These are phyloP conservation scores for Candolleomyces eurysporus DNA, from an alignment of 768 basidiomycete species.

Conservation along the genomic window DNA sequence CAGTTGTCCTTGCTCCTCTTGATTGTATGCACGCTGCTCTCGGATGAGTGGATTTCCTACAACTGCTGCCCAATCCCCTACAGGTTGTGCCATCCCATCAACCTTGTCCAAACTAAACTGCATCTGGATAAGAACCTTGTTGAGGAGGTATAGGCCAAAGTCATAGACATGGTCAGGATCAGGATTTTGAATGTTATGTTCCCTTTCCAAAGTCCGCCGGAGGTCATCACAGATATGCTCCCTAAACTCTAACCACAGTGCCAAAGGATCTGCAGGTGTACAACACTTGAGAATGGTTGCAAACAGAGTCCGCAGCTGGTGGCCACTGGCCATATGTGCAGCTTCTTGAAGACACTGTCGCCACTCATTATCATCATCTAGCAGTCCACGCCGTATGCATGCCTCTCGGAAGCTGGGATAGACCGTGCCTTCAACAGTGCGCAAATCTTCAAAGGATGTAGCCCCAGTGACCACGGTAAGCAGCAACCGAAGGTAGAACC, in stretches of 20 bases:
- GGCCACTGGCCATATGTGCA: constrained; percentile 33
- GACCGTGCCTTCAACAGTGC: constrained; percentile 11
- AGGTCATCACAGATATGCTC: constrained; percentile 43
- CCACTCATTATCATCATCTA: constrained; percentile 51
- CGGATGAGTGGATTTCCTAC: too few species aligned
- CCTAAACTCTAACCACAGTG: constrained; percentile 37
- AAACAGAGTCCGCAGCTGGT: constrained; percentile 30
- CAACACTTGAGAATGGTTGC: constrained; percentile 31
- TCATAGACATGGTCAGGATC: too few species aligned
- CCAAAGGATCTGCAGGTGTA: constrained; percentile 28
- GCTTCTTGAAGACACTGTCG: constrained; percentile 37
- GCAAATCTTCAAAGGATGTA: constrained; percentile 23
- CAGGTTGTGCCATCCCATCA: too few species aligned
- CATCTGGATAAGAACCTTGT: too few species aligned
- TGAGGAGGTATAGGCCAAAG: too few species aligned
- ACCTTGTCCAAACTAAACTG: too few species aligned
- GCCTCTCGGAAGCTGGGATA: constrained; percentile 35
- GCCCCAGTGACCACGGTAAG: constrained; percentile 38
- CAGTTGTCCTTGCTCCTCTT: too few species aligned
- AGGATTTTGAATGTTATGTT: too few species aligned
- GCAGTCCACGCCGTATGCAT: constrained; percentile 38
- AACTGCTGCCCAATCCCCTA: too few species aligned
- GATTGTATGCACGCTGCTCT: too few species aligned
- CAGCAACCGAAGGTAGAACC: constrained; percentile 39
- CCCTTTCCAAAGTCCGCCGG: too few species aligned